Evolutionary conservation across 768 basidiomycete species (phyloP), one percentile per base, ranked within the genome.

Genomic region (Suillus subluteus): DNA sequence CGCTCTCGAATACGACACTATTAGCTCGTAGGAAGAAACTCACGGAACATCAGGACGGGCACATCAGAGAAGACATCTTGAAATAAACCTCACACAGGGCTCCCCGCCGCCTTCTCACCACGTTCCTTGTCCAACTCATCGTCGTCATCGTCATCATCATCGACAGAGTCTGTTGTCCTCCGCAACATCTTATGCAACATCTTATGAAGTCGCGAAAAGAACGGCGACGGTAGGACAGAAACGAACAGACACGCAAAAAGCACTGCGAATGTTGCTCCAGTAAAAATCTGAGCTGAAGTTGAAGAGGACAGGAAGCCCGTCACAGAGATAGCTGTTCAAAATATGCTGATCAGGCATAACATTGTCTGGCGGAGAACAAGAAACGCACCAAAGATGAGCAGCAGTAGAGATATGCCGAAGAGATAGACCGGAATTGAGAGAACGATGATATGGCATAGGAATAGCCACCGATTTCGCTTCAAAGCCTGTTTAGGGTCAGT

Each of bases 261-360:
- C 38, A 58, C 15, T 2, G 58, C 38, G n/a, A 58, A 58, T 16
- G 58, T 58, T 38, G 37, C 58, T 2, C 38, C 58, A 8, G 58
- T 58, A 7, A 58, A 58, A 58, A 58, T 11, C 38, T 40, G n/a
- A 16, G 58, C 58, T 4, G 58, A 58, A 58, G 7, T 40, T 13
- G 58, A 58, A 26, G 58, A 58, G 15, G 58, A 58, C 38, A 40
- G n/a, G 38, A 58, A 58, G 38, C 58, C 58, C 8, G 58, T 58
- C 23, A 58, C 38, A 38, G 58, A 58, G 13, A 58, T 58, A 1
- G 38, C 58, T 58, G 9, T 2, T 58, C 7, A 15, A 9, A 23
- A 18, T 40, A 37, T 18, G 2, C 38, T 16, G n/a, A 40, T 58
- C 23, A 58, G 58, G 13, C n/a, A 38, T 15, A 40, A 16, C 15